Percentiles rank a stretch among this genome's conserved stretches.
phyloP scores from a whole-genome alignment of 805 yeast genomes.

The Wickerhamomyces xylosicus region DNA sequence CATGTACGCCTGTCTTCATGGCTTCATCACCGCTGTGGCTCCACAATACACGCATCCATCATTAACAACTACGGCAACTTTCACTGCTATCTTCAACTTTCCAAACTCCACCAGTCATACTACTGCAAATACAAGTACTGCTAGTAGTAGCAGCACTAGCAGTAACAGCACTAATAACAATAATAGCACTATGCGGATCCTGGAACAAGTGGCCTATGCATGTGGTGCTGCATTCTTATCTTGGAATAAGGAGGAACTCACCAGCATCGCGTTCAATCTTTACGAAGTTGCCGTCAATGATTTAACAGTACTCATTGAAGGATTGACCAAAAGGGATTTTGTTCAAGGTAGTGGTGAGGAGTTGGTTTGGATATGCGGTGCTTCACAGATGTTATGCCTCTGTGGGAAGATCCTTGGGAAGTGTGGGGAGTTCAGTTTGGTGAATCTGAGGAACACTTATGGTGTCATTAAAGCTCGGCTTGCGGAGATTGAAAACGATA shows the following conservation, averaged over 20 bases:
- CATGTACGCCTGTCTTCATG: constrained; percentile 24
- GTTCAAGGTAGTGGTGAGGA: too few relatives aligned
- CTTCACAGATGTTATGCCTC: constrained; percentile 28
- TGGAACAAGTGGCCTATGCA: constrained; percentile 26
- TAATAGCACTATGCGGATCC: too few relatives aligned
- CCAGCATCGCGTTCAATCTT: constrained; percentile 13
- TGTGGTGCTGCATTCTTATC: constrained; percentile 32
- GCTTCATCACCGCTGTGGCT: constrained; percentile 29
- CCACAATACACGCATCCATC: constrained; percentile 32
- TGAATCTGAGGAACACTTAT: constrained; percentile 25
- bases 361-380: constrained; percentile 29
- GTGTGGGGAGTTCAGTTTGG: constrained; percentile 4
- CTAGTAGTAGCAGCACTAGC: too few relatives aligned
- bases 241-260: constrained; percentile 21
- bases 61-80: constrained; percentile 29
- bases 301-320: neutral
- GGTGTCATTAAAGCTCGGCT: constrained; percentile 24
- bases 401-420: constrained; percentile 24
- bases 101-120: too few relatives aligned
- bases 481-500: constrained; percentile 11
- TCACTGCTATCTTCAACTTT: constrained; percentile 25
- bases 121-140: too few relatives aligned
- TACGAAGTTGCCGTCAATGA: constrained; percentile 12
- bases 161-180: too few relatives aligned
- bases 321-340: neutral